phyloP scores from a whole-genome alignment of 148 eudicot species.

The Rhododendron griersonianum region DNA sequence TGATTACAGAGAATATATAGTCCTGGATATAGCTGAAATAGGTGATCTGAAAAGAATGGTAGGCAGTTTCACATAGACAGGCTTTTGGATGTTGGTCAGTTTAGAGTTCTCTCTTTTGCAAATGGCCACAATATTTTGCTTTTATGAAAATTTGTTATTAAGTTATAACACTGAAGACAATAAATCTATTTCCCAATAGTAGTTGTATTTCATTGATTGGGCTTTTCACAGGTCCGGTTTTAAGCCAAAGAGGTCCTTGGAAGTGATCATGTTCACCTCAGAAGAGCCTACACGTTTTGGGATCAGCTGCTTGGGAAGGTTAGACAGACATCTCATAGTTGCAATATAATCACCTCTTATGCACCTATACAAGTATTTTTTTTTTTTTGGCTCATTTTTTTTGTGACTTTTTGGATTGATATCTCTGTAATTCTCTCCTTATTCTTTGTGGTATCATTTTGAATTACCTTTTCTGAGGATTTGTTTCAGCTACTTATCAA shows the following conservation, averaged over 20 bases:
- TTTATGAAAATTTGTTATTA: background rate
- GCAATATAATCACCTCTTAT: background rate
- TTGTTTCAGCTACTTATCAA: background rate
- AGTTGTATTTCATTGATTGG: conserved; percentile 7
- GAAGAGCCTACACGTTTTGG: conserved; percentile 99
- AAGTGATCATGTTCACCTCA: conserved; percentile 97
- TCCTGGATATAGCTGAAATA: background rate
- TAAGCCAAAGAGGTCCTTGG: conserved; percentile 84
- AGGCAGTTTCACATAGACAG: background rate
- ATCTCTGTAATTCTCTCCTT: background rate
- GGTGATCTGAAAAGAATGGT: background rate
- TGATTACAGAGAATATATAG: background rate
- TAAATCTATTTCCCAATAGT: background rate
- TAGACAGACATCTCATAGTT: conserved; percentile 12
- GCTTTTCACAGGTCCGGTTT: conserved; percentile 70
- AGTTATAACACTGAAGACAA: background rate
- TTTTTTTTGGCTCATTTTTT: background rate
- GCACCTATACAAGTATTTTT: background rate
- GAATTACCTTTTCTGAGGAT: background rate
- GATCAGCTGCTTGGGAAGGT: conserved; percentile 98
- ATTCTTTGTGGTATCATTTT: background rate
- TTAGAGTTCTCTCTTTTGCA: background rate
- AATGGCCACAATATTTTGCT: background rate
- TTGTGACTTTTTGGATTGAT: background rate
- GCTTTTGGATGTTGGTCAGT: background rate